Evolutionary conservation across 768 basidiomycete species (phyloP).

Genomic region (Mycena filopes): DNA sequence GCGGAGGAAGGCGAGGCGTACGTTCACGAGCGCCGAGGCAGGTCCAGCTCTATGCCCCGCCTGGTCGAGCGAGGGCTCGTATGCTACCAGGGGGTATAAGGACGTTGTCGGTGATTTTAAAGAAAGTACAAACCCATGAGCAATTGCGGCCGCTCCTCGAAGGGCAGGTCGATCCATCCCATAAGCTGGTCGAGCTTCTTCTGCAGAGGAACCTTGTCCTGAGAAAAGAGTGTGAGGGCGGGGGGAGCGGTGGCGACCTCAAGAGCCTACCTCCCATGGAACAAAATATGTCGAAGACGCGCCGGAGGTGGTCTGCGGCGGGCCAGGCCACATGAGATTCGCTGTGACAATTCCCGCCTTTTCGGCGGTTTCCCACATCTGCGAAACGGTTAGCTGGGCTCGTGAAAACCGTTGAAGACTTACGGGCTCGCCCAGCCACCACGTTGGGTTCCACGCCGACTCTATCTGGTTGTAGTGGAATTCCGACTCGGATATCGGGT

Average conservation of each 20-base stretch:
- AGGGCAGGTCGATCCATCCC: conserved; percentile 83
- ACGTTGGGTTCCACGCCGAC: conserved; percentile 71
- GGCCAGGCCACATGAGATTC: conserved; percentile 96
- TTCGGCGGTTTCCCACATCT: conserved; percentile 94
- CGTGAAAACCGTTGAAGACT: conserved; percentile 16
- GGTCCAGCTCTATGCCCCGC: conserved; percentile 83
- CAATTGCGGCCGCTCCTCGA: conserved; percentile 78
- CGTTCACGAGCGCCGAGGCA: conserved; percentile 75
- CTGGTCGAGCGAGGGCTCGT: conserved; percentile 89
- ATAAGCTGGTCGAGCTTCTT: conserved; percentile 83
- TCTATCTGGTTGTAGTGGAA: conserved; percentile 78
- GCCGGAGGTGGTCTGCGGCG: conserved; percentile 74
- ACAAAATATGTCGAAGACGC: conserved; percentile 78
- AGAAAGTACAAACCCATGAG: conserved; percentile 66
- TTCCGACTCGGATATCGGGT: conserved; percentile 67
- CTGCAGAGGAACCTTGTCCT: conserved; percentile 72
- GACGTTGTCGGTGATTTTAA: neutral
- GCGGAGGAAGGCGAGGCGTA: conserved; percentile 44
- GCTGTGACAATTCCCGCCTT: conserved; percentile 80
- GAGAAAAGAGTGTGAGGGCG: conserved; percentile 11
- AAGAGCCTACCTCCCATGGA: conserved; percentile 72
- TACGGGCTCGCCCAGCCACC: conserved; percentile 95
- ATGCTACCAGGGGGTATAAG: conserved; percentile 55
- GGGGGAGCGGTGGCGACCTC: conserved; percentile 2
- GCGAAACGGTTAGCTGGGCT: conserved; percentile 3